These are phyloP conservation scores for Fusarium concolor DNA, from an alignment of 2,329 filamentous ascomycete genomes.

Conservation along the genomic window DNA sequence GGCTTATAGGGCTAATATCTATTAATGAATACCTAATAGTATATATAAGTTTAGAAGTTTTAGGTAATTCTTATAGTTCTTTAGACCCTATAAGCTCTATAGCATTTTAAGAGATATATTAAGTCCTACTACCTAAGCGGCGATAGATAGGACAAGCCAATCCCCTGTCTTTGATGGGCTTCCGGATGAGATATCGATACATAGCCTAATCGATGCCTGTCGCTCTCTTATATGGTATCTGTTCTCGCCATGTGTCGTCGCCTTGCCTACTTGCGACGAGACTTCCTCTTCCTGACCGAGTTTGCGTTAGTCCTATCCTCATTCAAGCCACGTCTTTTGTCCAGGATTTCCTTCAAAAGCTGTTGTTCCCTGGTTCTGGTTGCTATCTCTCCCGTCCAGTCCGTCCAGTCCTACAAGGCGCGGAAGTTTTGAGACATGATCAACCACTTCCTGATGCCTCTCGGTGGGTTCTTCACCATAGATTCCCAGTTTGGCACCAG, in stretches of 20 bases:
- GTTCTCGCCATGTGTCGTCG: too few relatives aligned
- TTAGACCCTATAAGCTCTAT: too few relatives aligned
- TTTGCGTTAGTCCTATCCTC: constrained; percentile 27
- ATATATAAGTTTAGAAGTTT: too few relatives aligned
- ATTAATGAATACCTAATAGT: too few relatives aligned
- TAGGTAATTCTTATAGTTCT: too few relatives aligned
- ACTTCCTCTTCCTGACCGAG: constrained; percentile 3
- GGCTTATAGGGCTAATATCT: too few relatives aligned
- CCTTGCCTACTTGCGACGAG: not conserved
- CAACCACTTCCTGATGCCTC: constrained; percentile 69
- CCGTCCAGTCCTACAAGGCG: constrained; percentile 54
- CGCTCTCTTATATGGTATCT: not conserved
- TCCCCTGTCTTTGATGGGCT: too few relatives aligned
- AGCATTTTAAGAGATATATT: too few relatives aligned
- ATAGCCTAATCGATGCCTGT: not conserved
- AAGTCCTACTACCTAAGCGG: too few relatives aligned
- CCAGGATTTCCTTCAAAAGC: not conserved
- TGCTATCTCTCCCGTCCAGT: constrained; percentile 1
- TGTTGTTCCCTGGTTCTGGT: constrained; percentile 4
- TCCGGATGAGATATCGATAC: too few relatives aligned
- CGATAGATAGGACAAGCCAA: too few relatives aligned
- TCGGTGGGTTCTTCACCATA: constrained; percentile 63
- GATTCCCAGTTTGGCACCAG: constrained; percentile 80
- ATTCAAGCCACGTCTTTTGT: constrained; percentile 4
- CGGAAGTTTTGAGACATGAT: constrained; percentile 80